Conservation (phyloP, 2,329 filamentous ascomycete species). For the Colletotrichum nymphaeae region DNA sequence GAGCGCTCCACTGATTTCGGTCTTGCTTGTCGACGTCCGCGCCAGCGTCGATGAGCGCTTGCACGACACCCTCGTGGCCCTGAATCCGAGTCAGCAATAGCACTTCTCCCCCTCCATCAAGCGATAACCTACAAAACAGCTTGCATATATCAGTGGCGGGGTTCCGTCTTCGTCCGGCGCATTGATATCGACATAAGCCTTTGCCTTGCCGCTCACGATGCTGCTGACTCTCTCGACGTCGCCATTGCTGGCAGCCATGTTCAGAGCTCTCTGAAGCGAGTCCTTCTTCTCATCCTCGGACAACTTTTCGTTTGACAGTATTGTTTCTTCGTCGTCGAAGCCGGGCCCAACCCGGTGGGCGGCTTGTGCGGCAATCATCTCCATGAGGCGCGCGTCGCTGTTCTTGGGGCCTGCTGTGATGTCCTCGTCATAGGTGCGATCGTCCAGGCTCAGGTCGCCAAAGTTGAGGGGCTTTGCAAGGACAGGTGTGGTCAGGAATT, state of each 20-base stretch:
- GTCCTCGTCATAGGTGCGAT: slow-evolving; percentile 76
- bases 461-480: slow-evolving; percentile 87
- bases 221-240: slow-evolving; percentile 84
- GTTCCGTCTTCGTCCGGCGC: slow-evolving; percentile 93
- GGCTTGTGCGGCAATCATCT: slow-evolving; percentile 96
- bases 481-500: slow-evolving; percentile 90
- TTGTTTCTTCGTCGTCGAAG: slow-evolving; percentile 82
- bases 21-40: slow-evolving; percentile 94
- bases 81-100: slow-evolving; percentile 45
- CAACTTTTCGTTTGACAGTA: slow-evolving; percentile 80
- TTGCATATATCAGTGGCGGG: slow-evolving; percentile 95
- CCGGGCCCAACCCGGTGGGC: slow-evolving; percentile 80
- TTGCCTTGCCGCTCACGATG: slow-evolving; percentile 80
- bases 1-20: slow-evolving; percentile 94
- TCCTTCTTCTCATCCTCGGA: slow-evolving; percentile 81
- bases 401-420: slow-evolving; percentile 70
- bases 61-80: slow-evolving; percentile 91
- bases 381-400: slow-evolving; percentile 89
- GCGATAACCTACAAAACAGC: slow-evolving; percentile 82
- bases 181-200: slow-evolving; percentile 84
- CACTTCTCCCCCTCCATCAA: not conserved
- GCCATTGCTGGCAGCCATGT: slow-evolving; percentile 97
- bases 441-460: slow-evolving; percentile 82
- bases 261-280: slow-evolving; percentile 86
- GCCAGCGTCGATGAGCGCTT: slow-evolving; percentile 84